These are phyloP conservation scores for Rhizophlyctis rosea DNA, from an alignment of 192 early-diverging fungal genomes.

Conservation along the genomic window DNA sequence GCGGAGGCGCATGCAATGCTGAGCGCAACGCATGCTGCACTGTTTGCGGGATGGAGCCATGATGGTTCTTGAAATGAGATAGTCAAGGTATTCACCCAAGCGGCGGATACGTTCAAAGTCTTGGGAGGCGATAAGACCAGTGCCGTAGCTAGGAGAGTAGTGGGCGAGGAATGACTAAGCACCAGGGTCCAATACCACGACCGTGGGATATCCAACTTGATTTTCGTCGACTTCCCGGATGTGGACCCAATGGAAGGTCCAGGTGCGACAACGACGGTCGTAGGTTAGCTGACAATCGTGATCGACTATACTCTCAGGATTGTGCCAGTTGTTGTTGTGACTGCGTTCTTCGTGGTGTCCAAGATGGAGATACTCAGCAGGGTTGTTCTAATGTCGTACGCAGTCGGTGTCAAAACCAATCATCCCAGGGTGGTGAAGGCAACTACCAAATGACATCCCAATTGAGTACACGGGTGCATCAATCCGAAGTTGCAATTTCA, in stretches of 20 bases:
- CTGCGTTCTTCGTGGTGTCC: background rate
- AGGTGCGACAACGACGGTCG: background rate
- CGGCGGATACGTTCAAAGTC: background rate
- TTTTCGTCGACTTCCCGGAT: no score
- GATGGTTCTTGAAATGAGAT: background rate
- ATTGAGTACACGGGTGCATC: no score
- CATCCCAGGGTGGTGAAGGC: no score
- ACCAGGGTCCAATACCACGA: conserved; percentile 6
- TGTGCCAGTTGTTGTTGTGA: background rate
- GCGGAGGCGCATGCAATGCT: conserved; percentile 4
- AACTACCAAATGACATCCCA: no score
- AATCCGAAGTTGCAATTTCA: no score
- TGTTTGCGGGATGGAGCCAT: background rate
- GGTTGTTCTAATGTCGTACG: no score
- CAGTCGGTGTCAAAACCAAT: no score
- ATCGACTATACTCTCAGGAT: background rate
- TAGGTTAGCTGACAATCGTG: background rate
- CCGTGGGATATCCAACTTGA: no score
- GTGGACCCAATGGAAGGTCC: no score
- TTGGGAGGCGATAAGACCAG: conserved; percentile 1
- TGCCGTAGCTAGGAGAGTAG: conserved; percentile 5
- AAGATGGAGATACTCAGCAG: no score
- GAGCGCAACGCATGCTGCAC: conserved; percentile 1
- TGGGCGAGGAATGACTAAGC: background rate
- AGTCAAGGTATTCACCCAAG: background rate